Evolutionary conservation across 768 basidiomycete species (phyloP).

Genomic region (Pisolithus albus): DNA sequence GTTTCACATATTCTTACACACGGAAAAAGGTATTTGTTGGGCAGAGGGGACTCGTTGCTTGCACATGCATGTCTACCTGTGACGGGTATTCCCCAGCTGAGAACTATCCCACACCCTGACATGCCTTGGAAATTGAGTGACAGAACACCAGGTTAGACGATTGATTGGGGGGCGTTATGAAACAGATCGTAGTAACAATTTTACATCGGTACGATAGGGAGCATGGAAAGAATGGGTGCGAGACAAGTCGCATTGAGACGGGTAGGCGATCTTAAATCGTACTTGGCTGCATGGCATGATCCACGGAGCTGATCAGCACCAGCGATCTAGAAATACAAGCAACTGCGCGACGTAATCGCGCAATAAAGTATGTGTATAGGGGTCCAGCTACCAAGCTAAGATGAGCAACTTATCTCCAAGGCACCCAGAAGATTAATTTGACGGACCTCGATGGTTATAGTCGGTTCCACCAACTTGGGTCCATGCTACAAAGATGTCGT

Average conservation of each 20-base stretch:
- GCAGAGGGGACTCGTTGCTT: too few relatives aligned
- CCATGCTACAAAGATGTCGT: background rate
- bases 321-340: slow-evolving; percentile 2
- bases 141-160: background rate
- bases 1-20: background rate
- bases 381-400: background rate
- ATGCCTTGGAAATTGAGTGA: too few relatives aligned
- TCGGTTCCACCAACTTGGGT: background rate
- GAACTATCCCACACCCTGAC: background rate
- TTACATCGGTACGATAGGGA: background rate
- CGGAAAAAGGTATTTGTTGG: background rate
- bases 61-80: too few relatives aligned
- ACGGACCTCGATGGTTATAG: background rate
- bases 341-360: background rate
- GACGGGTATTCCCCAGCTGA: too few relatives aligned
- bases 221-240: background rate
- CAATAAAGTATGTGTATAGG: background rate
- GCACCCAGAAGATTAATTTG: background rate
- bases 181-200: background rate
- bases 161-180: background rate
- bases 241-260: background rate
- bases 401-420: background rate
- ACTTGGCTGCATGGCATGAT: background rate
- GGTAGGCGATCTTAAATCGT: background rate
- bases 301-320: background rate